These are phyloP conservation scores for Copromyces sp. DNA, from an alignment of 495 filamentous ascomycete species.

Conservation along the genomic window DNA sequence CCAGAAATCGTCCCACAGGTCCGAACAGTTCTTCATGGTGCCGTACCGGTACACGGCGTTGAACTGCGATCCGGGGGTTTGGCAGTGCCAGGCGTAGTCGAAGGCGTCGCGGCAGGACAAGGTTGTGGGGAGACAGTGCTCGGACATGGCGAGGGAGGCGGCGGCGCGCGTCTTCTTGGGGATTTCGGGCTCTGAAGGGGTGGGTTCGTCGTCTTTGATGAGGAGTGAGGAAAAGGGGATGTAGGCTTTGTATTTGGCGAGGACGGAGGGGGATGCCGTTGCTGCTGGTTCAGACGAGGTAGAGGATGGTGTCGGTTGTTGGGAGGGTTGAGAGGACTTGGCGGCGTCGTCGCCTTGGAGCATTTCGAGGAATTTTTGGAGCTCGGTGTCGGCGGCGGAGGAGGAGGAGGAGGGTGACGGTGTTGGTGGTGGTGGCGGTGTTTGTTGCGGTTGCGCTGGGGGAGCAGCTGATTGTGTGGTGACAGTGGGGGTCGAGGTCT, in stretches of 20 bases:
- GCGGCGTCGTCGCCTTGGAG: conserved; percentile 18
- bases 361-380: conserved; percentile 32
- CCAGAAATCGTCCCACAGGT: conserved; percentile 85
- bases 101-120: conserved; percentile 89
- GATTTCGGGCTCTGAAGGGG: conserved; percentile 2
- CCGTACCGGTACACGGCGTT: conserved; percentile 74
- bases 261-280: conserved; percentile 7
- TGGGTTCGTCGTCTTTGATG: conserved; percentile 12
- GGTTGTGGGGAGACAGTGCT: conserved; percentile 59
- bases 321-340: conserved; percentile 2
- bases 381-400: conserved; percentile 26
- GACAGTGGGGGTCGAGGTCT: conserved; percentile 2
- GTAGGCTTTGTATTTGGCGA: not conserved
- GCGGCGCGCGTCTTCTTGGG: conserved; percentile 8
- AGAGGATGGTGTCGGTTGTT: not conserved
- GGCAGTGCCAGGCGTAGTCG: conserved; percentile 92
- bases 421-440: not conserved
- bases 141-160: conserved; percentile 28
- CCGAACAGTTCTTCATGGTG: conserved; percentile 55
- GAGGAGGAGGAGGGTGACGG: conserved; percentile 7
- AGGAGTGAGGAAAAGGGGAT: conserved; percentile 1
- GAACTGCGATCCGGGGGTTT: conserved; percentile 83
- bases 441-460: not conserved
- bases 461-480: conserved; percentile 8
- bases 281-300: not conserved